These are phyloP conservation scores for Diaporthe capsici DNA, from an alignment of 2,329 filamentous ascomycete genomes.

Conservation along the genomic window DNA sequence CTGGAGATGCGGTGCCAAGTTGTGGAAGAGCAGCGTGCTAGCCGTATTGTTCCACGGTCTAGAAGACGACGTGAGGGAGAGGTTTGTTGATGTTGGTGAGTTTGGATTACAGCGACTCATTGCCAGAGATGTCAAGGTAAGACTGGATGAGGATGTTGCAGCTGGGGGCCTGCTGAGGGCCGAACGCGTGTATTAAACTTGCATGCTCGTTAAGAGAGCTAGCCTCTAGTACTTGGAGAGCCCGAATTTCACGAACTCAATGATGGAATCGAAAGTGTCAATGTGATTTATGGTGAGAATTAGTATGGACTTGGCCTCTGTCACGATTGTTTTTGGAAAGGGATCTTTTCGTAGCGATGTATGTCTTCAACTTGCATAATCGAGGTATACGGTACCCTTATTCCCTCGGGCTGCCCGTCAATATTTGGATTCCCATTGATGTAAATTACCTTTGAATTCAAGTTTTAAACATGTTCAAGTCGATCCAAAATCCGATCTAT, in stretches of 20 bases:
- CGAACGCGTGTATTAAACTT: conserved; percentile 4
- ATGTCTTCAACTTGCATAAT: not conserved
- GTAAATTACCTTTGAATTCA: not conserved
- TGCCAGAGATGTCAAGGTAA: conserved; percentile 47
- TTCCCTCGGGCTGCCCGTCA: not conserved
- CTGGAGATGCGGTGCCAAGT: conserved; percentile 45
- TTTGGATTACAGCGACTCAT: conserved; percentile 46
- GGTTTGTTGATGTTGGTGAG: conserved; percentile 43
- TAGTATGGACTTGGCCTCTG: not conserved
- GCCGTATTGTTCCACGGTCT: conserved; percentile 54
- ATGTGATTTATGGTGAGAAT: not conserved
- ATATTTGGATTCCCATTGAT: not conserved
- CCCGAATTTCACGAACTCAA: not conserved
- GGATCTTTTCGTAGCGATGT: not conserved
- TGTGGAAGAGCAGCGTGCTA: conserved; percentile 55
- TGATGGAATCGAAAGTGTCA: not conserved
- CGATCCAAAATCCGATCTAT: not conserved
- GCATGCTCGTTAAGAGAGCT: not conserved
- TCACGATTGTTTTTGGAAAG: not conserved
- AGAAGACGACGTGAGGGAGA: conserved; percentile 47
- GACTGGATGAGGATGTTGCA: conserved; percentile 44
- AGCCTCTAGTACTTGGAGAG: not conserved
- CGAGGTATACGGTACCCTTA: not conserved
- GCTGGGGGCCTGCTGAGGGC: conserved; percentile 11
- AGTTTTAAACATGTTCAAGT: not conserved